Base-by-base conservation (phyloP, 2,329 filamentous ascomycete genomes). In the Pseudocercospora ulei region DNA sequence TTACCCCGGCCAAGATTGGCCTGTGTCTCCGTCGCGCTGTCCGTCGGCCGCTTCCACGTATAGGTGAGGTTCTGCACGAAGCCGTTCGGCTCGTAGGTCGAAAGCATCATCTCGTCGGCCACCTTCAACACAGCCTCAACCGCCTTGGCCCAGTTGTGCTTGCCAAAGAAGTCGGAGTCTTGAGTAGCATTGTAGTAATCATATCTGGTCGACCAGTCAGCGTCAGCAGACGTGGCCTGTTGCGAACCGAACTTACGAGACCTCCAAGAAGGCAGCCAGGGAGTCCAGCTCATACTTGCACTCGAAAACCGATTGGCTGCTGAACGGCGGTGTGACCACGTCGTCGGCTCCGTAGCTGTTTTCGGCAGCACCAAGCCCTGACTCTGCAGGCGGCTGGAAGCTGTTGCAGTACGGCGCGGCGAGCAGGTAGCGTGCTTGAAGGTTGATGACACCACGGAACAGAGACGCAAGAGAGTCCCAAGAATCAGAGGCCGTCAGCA, bases 391-490 rank as follows among this genome's bases (percentile, higher is more conserved):
- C 13, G 69, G 65, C 46, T 72, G 69, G 50, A 71, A 71, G 3
- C 66, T 64, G 52, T 72, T 70, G 58, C 68, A 71, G 50, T 69
- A 71, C 4, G 69, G 68, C 9, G 72, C 73, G 19, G 71, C 70
- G 38, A 75, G 66, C 35, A 84, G 69, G 57, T 82, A 83, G 28
- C 79, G 68, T 13, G 78, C 68, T 56, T 84, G 80, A 4, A 80
- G 66, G 55, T 84, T 83, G 57, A 85, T 80, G 2, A 80, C 71
- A 1, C 80, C 80, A 8, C 79, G 71, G 61, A 78, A 82, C 0
- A 84, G 63, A 13, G 72, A 75, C 20, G 78, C 78, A 12, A 84
- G 66, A 0, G 76, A 78, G 52, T 76, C 65, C 3, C 64, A 60
- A 3, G 68, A 66, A 4, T 62, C 62, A 23, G 71, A 73, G 2